These are phyloP conservation scores for Kickxella alabastrina DNA, from an alignment of 192 early-diverging fungal genomes.

Conservation along the genomic window DNA sequence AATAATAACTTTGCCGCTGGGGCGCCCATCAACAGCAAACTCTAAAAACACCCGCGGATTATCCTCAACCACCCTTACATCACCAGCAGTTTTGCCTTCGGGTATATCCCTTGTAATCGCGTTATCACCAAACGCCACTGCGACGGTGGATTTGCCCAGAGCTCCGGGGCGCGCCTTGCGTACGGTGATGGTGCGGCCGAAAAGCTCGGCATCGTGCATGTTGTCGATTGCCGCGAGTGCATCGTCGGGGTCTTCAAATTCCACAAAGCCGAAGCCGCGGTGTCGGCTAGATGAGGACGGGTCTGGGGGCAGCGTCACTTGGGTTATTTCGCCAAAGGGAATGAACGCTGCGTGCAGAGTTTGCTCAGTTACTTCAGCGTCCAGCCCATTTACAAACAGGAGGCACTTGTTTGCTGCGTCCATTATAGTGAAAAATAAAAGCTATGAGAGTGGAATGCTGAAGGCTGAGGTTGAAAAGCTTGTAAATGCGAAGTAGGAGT, in stretches of 20 bases:
- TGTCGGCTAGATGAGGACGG: constrained; percentile 72
- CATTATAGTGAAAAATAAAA: constrained; percentile 6
- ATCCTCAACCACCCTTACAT: background rate
- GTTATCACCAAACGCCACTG: constrained; percentile 6
- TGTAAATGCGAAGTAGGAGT: too few species aligned
- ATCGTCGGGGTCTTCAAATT: constrained; percentile 83
- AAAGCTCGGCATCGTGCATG: constrained; percentile 86
- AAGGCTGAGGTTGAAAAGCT: too few species aligned
- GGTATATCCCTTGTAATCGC: constrained; percentile 24
- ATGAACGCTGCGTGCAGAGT: constrained; percentile 85
- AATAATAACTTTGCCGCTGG: constrained; percentile 28
- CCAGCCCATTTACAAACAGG: constrained; percentile 68
- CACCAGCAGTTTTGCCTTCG: background rate
- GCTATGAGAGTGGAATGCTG: too few species aligned
- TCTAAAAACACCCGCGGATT: constrained; percentile 36
- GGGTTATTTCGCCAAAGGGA: constrained; percentile 93
- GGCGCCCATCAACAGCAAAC: constrained; percentile 22
- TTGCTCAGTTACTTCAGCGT: constrained; percentile 71
- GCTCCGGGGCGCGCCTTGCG: constrained; percentile 68
- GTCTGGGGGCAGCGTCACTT: constrained; percentile 82
- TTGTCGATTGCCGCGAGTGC: constrained; percentile 89
- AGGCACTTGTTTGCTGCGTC: constrained; percentile 29
- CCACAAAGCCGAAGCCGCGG: constrained; percentile 94
- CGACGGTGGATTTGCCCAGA: constrained; percentile 8
- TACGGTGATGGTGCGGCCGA: constrained; percentile 85